Base-by-base conservation (phyloP, 2,329 filamentous ascomycete genomes). In the Decorospora gaudefroyi region DNA sequence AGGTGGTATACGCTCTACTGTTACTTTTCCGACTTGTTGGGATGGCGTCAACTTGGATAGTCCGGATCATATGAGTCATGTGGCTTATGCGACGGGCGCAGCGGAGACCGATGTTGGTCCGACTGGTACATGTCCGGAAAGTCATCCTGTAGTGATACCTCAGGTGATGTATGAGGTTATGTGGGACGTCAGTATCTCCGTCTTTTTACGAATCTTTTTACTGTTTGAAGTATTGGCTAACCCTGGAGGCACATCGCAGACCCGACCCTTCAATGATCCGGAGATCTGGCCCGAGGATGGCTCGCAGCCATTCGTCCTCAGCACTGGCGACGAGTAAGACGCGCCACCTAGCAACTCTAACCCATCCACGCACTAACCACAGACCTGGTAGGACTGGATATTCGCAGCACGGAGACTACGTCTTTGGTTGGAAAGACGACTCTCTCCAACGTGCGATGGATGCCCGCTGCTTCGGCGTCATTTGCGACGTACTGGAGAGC, bases 1-100 rank as follows among this genome's bases (percentile, higher is more conserved):
- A 0, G 28, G 71, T 83, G 74, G 79, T 7, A 71, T 88, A 29
- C 81, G 85, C 22, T 76, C 79, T 45, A 81, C 87, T 49, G 72
- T 88, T 26, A 85, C 86, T 72, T 86, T 88, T 71, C 85, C 85
- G 2, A 87, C 83, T 3, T 88, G 85, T 75, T 88, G 86, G 77
- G 79, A 88, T 70, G 85, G 84, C 15, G 67, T 70, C 32, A 68
- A 77, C 28, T 74, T 78, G 33, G 82, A 79, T 49, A 74, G 85
- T 42, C 74, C 76, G 38, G 76, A 84, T 71, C 82, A 81, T 73
- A 72, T 51, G 67, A 77, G 78, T 51, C 87, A 88, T 76, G 83
- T 85, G 75, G 76, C 73, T 12, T 88, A 80, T 49, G 53, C 60
- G 22, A 51, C 23, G 2, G 57, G 55, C 7, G 35, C 53, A 11